Percentiles rank a stretch among this genome's conserved stretches.
Evolutionary conservation across 2,329 filamentous ascomycete species (phyloP).

Genomic region (Fragosphaeria purpurea): DNA sequence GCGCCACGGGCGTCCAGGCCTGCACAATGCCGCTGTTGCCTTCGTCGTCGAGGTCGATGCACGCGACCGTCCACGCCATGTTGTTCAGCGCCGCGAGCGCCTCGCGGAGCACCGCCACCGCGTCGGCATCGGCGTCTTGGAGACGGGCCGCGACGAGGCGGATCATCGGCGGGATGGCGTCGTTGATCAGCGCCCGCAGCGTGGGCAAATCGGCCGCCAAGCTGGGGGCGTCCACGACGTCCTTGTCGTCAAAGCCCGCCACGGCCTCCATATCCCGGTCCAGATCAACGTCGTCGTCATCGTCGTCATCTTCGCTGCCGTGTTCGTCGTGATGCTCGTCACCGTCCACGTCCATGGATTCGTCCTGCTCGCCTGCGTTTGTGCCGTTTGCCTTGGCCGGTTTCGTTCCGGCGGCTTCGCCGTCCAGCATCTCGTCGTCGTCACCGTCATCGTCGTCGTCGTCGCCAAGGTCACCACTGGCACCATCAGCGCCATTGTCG

Average conservation of each 20-base stretch:
- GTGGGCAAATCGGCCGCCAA: slow-evolving; percentile 42
- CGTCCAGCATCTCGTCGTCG: slow-evolving; percentile 46
- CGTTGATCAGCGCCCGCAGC: slow-evolving; percentile 36
- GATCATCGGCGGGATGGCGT: slow-evolving; percentile 39
- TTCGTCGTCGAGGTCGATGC: slow-evolving; percentile 47
- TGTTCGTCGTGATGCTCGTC: slow-evolving; percentile 22
- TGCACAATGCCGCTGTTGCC: slow-evolving; percentile 40
- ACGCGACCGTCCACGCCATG: slow-evolving; percentile 56
- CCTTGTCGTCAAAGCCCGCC: slow-evolving; percentile 34
- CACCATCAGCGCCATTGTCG: slow-evolving; percentile 20
- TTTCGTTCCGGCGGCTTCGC: slow-evolving; percentile 28
- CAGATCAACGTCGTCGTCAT: slow-evolving; percentile 8
- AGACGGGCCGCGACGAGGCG: slow-evolving; percentile 33
- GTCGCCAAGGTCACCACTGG: slow-evolving; percentile 14
- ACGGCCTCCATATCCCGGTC: slow-evolving; percentile 55
- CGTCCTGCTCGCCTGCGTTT: slow-evolving; percentile 25
- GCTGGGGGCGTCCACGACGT: slow-evolving; percentile 28
- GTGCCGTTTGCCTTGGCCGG: slow-evolving; percentile 15
- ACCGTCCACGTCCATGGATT: slow-evolving; percentile 24
- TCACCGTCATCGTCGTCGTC: slow-evolving; percentile 26
- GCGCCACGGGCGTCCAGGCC: slow-evolving; percentile 44
- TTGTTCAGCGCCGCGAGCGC: slow-evolving; percentile 56
- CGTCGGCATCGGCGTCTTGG: slow-evolving; percentile 23
- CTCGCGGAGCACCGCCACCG: slow-evolving; percentile 37
- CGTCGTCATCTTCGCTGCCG: slow-evolving; percentile 24